Evolutionary conservation across 177 flowering plant genomes (phyloP).

Genomic region (Vitis hybrid): DNA sequence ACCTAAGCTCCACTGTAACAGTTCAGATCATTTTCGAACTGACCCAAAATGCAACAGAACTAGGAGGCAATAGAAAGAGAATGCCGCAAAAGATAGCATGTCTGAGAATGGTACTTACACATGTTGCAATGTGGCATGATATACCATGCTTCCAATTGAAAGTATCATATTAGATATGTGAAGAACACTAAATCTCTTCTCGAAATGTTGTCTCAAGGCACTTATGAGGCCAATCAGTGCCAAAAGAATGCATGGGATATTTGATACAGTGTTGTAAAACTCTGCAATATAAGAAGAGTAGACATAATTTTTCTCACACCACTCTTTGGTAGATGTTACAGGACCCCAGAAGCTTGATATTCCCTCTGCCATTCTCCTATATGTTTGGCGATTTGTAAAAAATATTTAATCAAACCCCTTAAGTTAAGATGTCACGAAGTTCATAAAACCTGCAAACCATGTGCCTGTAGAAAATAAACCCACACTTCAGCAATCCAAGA

Average conservation of each 20-base stretch:
- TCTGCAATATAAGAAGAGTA: constrained; percentile 88
- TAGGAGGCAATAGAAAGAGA: neutral
- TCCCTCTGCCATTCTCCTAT: constrained; percentile 41
- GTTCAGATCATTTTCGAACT: too few relatives aligned
- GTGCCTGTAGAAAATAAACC: neutral
- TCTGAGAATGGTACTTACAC: constrained; percentile 56
- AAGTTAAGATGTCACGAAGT: neutral
- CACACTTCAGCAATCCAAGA: too few relatives aligned
- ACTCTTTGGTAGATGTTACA: constrained; percentile 69
- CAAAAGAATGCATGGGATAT: constrained; percentile 72
- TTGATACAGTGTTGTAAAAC: constrained; percentile 87
- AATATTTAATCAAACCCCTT: neutral
- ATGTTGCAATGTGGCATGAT: constrained; percentile 84
- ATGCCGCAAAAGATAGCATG: neutral
- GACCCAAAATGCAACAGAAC: too few relatives aligned
- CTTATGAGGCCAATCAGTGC: constrained; percentile 82
- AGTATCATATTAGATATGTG: constrained; percentile 92
- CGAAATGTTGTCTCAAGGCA: constrained; percentile 86
- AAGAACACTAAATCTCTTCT: constrained; percentile 89
- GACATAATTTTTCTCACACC: constrained; percentile 59
- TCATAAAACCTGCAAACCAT: constrained; percentile 3
- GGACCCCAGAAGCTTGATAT: constrained; percentile 75
- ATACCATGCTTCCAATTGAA: constrained; percentile 85
- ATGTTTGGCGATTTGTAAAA: neutral
- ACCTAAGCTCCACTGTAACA: too few relatives aligned